Evolutionary conservation across 345 rosid species (phyloP), one percentile per base, ranked within the genome.

Genomic region (Syzygium oleosum): DNA sequence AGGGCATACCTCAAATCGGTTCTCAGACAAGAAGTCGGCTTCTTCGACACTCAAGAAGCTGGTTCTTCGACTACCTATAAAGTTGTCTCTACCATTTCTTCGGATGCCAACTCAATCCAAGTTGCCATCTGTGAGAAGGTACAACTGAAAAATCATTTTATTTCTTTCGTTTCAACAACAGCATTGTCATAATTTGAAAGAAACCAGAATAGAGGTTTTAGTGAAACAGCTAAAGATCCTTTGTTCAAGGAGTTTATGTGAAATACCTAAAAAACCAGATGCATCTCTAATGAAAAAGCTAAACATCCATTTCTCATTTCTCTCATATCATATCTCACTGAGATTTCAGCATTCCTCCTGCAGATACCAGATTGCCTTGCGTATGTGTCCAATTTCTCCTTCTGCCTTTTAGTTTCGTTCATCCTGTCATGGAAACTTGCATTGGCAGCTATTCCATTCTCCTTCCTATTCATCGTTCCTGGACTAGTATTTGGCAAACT

Each of bases 71-170:
- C 93, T 41, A 94, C 95, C 1, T 93, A 89, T 85, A 92, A 92
- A 92, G 95, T 95, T 68, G 93, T 95, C 83, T 91, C 92, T 12
- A 93, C 94, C 31, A 91, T 95, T 86, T 94, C 97, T 29, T 89
- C 89, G 19, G 96, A 95, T 90, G 93, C 97, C 87, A 95, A 89
- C 91, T 77, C 94, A 41, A 93, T 95, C 86, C 96, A 95, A 92
- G 97, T 93, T 85, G 93, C 94, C 87, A 92, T 95, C 54, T 91
- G 94, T 51, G 96, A 93, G 27, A 95, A 94, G 96, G 97, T 95
- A 16, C 29, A 31, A 19, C 83, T 29, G 43, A 52, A 51, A 54
- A 84, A 13, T 34, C 52, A 84, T 84, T 46, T n/a, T 5, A 31
- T 84, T 9, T 38, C 49, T 73, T 38, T 73, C 49, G 5, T 22